Evolutionary conservation across 139 green algal genomes (phyloP), one percentile per base, ranked within the genome.

Genomic region (Monoraphidium neglectum): DNA sequence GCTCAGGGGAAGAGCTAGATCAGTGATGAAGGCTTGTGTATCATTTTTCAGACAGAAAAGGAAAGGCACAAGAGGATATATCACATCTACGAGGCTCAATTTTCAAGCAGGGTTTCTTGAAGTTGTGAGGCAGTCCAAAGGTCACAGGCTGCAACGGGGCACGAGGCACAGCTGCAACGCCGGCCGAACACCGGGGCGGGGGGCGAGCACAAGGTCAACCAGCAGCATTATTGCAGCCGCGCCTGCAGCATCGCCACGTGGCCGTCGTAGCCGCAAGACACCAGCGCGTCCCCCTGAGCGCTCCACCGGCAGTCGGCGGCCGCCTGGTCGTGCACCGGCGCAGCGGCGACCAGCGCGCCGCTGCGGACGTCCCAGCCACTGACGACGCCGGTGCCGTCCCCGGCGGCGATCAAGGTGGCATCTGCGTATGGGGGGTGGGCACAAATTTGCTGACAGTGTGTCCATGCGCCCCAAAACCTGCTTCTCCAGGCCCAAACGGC

Each of bases 361-460:
- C 72, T 62, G 1, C 16, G 1, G 26, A 73, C 35, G 64, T 73
- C 73, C 73, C 73, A 79, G 49, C 63, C 54, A 49, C 63, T 73
- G n/a, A 79, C 30, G 2, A 79, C 30, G 36, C 73, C 73, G 32
- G 49, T 21, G 3, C 61, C 35, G 38, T 79, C 73, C 8, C 63
- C 73, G 4, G 65, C 73, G 46, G 73, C 73, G 26, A 79, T 10
- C 63, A 67, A 3, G 3, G 47, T 79, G 24, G 13, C 13, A 0
- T 71, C 73, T 79, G 73, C 61, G 56, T 13, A 54, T 51, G 43
- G 43, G 43, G 12, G 43, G 43, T 51, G 43, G 43, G 43, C n/a
- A n/a, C n/a, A n/a, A n/a, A n/a, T n/a, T n/a, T n/a, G n/a, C n/a
- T n/a, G n/a, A n/a, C n/a, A n/a, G n/a, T n/a, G n/a, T n/a, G n/a